Evolutionary conservation across 2,329 filamentous ascomycete species (phyloP), one percentile per base, ranked within the genome.

Genomic region (Aspergillus neotritici): DNA sequence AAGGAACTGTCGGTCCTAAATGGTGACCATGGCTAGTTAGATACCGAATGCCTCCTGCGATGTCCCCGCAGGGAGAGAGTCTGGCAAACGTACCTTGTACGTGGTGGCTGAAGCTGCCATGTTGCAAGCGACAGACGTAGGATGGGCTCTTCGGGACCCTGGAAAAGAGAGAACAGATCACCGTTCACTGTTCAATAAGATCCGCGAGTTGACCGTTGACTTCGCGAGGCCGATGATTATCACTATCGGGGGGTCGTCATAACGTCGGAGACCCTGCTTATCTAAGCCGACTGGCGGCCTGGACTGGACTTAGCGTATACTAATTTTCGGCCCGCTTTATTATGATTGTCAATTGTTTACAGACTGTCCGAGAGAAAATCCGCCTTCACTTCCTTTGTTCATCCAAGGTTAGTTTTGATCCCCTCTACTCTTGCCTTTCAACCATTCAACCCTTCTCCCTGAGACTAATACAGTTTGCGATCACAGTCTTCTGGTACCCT

Each of bases 1-100:
- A 46, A 98, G 81, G 65, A 98, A 95, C 71, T 98, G 86, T 60
- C 93, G 81, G 71, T 97, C 89, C 72, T 89, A 42, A 43, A 47
- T 38, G 37, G 21, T 29, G 31, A 41, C 14, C 47, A 37, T 52
- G 50, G 41, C 48, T 44, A 84, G 68, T 51, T 32, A 50, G 46
- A 42, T 15, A 25, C 31, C 32, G 21, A 31, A 17, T 37, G 21
- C 3, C 21, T 25, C 21, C 21, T 25, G 11, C 12, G 9, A 14
- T 16, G n/a, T 21, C 40, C 21, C 11, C 10, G 31, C 41, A 38
- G 39, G 43, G 34, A 40, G 45, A 38, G 44, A 44, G 29, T 28
- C 33, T 45, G 48, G 40, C n/a, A 48, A 46, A 46, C 32, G 40
- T 64, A 71, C 67, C 64, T 80, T 81, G 68, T 79, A 82, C 54